phyloP scores from a whole-genome alignment of 371 early-diverging fungal species.

The Apophysomyces variabilis region DNA sequence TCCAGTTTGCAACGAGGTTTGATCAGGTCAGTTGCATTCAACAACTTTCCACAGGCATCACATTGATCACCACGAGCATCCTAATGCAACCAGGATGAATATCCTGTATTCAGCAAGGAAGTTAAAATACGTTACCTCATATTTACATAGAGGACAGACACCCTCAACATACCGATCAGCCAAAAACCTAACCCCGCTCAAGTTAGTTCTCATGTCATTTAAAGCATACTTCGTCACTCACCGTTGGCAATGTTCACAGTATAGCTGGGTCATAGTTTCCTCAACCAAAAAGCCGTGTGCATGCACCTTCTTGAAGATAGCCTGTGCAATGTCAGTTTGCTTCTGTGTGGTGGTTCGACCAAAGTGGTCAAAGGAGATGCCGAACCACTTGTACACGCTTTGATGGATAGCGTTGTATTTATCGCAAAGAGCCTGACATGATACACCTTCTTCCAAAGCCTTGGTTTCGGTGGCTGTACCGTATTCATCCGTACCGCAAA shows the following conservation, averaged over 20 bases:
- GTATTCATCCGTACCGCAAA: constrained; percentile 99
- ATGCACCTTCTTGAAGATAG: constrained; percentile 86
- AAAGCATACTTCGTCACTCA: constrained; percentile 30
- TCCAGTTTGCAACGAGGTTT: constrained; percentile 97
- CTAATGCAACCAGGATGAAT: constrained; percentile 13
- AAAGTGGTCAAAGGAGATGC: constrained; percentile 95
- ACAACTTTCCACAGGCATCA: constrained; percentile 94
- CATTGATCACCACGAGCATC: constrained; percentile 99
- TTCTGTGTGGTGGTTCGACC: constrained; percentile 94
- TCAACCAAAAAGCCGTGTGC: constrained; percentile 78
- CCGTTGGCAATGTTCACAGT: constrained; percentile 88
- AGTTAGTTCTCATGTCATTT: neutral
- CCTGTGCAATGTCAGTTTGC: constrained; percentile 95
- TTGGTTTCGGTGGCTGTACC: constrained; percentile 99
- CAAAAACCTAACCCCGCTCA: constrained; percentile 74
- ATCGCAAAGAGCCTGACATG: constrained; percentile 95
- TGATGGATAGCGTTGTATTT: constrained; percentile 94
- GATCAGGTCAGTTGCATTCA: constrained; percentile 94
- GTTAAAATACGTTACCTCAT: constrained; percentile 56
- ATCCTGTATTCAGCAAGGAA: neutral
- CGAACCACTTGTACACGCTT: constrained; percentile 97
- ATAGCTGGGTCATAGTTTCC: constrained; percentile 89
- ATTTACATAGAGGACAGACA: constrained; percentile 91
- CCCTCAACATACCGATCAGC: constrained; percentile 99
- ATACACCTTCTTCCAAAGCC: constrained; percentile 91